Percentiles rank a stretch among this genome's conserved stretches.
Conservation (phyloP, 78 protist genomes). For the Dictyostelium discoideum region DNA sequence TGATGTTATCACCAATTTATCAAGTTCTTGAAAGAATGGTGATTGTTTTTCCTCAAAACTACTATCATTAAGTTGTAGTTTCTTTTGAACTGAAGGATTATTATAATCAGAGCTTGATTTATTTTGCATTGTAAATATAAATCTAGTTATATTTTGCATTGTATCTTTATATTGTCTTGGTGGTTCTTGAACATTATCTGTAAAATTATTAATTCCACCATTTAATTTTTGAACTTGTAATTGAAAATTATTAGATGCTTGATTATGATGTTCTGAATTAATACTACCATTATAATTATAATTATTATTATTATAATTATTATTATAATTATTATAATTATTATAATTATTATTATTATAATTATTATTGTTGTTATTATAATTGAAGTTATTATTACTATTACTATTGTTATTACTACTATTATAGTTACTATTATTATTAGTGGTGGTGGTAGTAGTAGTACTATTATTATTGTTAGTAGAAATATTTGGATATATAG, state of each 20-base stretch:
- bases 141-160: neutral
- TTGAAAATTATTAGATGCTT: neutral
- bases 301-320: neutral
- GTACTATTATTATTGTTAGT: neutral
- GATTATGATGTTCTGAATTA: neutral
- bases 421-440: no score
- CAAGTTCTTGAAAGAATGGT: conserved; percentile 11
- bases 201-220: neutral
- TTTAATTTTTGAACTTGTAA: neutral
- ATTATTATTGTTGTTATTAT: neutral
- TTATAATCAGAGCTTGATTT: neutral
- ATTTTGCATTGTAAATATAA: neutral
- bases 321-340: no score
- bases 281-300: no score
- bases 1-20: neutral
- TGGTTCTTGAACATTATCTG: neutral
- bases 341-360: neutral
- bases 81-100: neutral
- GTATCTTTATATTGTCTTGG: neutral
- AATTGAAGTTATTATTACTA: no score
- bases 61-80: neutral
- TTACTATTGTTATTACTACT: no score
- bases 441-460: neutral
- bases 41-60: neutral
- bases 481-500: neutral